Conservation (phyloP, 2,329 filamentous ascomycete species). For the Exophiala alcalophila region DNA sequence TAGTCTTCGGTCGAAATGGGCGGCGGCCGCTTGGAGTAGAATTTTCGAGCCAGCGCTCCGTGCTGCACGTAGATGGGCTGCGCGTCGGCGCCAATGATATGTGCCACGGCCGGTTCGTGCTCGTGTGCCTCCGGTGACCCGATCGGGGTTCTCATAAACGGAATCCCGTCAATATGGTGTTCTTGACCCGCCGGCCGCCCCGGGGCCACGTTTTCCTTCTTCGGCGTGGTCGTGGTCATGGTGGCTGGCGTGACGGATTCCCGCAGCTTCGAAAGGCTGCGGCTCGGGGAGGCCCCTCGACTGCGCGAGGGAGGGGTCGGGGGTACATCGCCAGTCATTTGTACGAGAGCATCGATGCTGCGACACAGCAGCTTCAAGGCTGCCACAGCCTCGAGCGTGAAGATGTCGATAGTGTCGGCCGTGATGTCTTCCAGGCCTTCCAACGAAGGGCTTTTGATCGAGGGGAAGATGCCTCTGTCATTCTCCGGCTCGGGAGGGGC, state of each 20-base stretch:
- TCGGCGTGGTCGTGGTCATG: constrained; percentile 23
- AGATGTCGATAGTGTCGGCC: constrained; percentile 59
- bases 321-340: constrained; percentile 62
- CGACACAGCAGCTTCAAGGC: constrained; percentile 77
- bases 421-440: constrained; percentile 34
- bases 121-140: constrained; percentile 51
- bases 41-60: constrained; percentile 82
- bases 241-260: constrained; percentile 14
- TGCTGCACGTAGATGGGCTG: constrained; percentile 75
- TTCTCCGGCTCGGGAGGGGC: constrained; percentile 30
- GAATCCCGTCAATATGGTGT: constrained; percentile 38
- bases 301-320: constrained; percentile 61
- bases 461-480: constrained; percentile 30
- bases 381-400: constrained; percentile 66
- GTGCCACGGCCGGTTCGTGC: constrained; percentile 46
- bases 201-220: constrained; percentile 31
- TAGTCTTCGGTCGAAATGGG: constrained; percentile 82
- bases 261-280: constrained; percentile 16
- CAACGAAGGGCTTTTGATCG: constrained; percentile 34
- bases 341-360: constrained; percentile 56
- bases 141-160: constrained; percentile 38
- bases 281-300: constrained; percentile 22
- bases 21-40: constrained; percentile 85
- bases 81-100: constrained; percentile 59
- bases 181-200: constrained; percentile 41